Evolutionary conservation across 148 eudicot species (phyloP), one percentile per base, ranked within the genome.

Genomic region (Silene latifolia): DNA sequence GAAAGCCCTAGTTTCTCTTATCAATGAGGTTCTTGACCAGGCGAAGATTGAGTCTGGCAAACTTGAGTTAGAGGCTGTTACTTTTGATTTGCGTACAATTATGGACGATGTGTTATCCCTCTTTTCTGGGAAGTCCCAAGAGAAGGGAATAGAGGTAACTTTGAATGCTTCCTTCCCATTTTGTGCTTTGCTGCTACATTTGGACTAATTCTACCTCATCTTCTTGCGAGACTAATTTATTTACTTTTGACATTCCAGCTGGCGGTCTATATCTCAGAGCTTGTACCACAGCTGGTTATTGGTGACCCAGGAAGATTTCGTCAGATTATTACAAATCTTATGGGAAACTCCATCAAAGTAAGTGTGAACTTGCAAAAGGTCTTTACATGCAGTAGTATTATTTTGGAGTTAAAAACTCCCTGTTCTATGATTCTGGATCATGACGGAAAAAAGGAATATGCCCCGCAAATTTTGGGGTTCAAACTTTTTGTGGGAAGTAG

Each of bases 231-330:
- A 66, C 64, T 81, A 9, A 58, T 20, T 69, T 5, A 15, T 53
- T 8, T 32, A 60, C 20, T 68, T 77, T 67, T 73, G 71, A 72
- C 53, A 35, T 53, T 61, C 25, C 88, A 95, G 98, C 83, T 95
- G 84, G 97, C 97, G 27, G 97, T 85, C 62, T 92, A 86, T 80
- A 84, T 95, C 58, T 95, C 98, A 46, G 88, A 87, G 74, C 87
- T 80, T 73, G 92, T 95, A 64, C 98, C 98, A 18, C 86, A 89
- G 47, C 76, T 80, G 66, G 85, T 95, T 66, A 79, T 92, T 62
- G 98, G 98, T 80, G 98, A 95, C 78, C 98, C 98, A 6, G 98
- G 98, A 78, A 86, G 98, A 74, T 92, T 95, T 80, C 91, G 97
- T 51, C 98, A 95, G 80, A 95, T 95, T 32, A 86, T 95, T 72